Evolutionary conservation across 78 protist species (phyloP), one percentile per base, ranked within the genome.

Genomic region (Tieghemostelium lacteum): DNA sequence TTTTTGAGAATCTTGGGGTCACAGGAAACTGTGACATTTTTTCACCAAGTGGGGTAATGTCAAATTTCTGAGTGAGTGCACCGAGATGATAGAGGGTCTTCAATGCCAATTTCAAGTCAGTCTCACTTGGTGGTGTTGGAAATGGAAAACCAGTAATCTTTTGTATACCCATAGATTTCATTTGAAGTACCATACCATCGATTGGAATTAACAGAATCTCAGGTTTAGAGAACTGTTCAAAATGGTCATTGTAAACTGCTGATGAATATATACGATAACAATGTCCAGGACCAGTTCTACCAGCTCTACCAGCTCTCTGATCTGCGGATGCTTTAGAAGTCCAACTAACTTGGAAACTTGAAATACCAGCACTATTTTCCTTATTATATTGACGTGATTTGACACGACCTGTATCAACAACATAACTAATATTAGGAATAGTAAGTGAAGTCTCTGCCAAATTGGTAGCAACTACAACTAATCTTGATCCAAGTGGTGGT

Each of bases 381-480:
- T 28, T 42, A 19, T 89, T 85, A 49, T 42, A 87, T 45, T 10
- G 42, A 16, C 74, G 45, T 61, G 73, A 42, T 71, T 98, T 97
- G 29, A 74, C 97, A 57, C 93, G 60, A 37, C 98, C 99, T 37
- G 96, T n/a, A 86, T 96, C 98, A 26, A 96, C 95, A 12, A 96
- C 97, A 92, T 97, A 98, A 29, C 70, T 63, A 31, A 98, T 94
- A 52, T 93, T 92, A 8, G 99, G 99, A 34, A 99, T 98, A 17
- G 99, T 99, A 20, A 99, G 33, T 60, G 99, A 97, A 1, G 99
- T 98, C 83, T 99, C 99, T 52, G 99, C 99, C 6, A 99, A 94
- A 73, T 99, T 98, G 34, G 99, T 99, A 8, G 99, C 98, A 28
- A 99, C 97, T 8, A 99, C 98, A 14, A 96, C 75, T 57, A 96